These are phyloP conservation scores for Rutstroemia sp. DNA, from an alignment of 2,329 filamentous ascomycete genomes.

Conservation along the genomic window DNA sequence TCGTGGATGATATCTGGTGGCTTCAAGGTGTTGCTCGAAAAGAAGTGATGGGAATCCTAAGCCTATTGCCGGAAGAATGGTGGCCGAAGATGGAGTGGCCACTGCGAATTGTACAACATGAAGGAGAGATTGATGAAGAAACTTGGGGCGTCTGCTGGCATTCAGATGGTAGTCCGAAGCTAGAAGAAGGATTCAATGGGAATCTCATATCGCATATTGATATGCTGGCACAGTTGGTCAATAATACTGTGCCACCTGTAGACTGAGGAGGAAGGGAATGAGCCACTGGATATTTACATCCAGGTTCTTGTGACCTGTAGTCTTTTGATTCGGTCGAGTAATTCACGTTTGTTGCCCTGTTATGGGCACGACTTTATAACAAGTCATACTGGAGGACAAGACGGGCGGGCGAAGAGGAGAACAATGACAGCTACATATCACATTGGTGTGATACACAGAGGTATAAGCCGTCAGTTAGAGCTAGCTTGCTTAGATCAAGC, in stretches of 20 bases:
- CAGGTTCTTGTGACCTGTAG: too few relatives aligned
- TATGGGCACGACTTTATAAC: too few relatives aligned
- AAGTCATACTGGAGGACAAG: too few relatives aligned
- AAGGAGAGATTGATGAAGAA: slow-evolving; percentile 24
- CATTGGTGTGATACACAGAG: too few relatives aligned
- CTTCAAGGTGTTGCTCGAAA: slow-evolving; percentile 57
- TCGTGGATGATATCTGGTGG: slow-evolving; percentile 49
- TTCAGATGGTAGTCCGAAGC: slow-evolving; percentile 9
- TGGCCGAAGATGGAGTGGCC: slow-evolving; percentile 29
- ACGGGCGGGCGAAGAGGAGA: too few relatives aligned
- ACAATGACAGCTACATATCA: too few relatives aligned
- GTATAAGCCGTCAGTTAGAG: too few relatives aligned
- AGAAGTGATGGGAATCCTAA: slow-evolving; percentile 50
- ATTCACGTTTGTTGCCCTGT: too few relatives aligned
- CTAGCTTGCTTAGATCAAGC: too few relatives aligned
- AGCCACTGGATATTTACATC: neutral
- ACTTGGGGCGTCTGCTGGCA: slow-evolving; percentile 22
- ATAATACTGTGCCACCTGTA: slow-evolving; percentile 16
- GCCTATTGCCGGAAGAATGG: slow-evolving; percentile 24
- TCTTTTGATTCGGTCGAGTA: too few relatives aligned
- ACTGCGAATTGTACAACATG: slow-evolving; percentile 22
- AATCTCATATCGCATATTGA: slow-evolving; percentile 22
- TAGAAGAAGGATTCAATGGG: slow-evolving; percentile 10
- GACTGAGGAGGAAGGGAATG: slow-evolving; percentile 15
- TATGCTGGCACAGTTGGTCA: slow-evolving; percentile 21